A percentile compares a stretch with the other conserved stretches of the same genome.
Conservation (phyloP, 2,329 filamentous ascomycete genomes). For the Colletotrichum salicis region DNA sequence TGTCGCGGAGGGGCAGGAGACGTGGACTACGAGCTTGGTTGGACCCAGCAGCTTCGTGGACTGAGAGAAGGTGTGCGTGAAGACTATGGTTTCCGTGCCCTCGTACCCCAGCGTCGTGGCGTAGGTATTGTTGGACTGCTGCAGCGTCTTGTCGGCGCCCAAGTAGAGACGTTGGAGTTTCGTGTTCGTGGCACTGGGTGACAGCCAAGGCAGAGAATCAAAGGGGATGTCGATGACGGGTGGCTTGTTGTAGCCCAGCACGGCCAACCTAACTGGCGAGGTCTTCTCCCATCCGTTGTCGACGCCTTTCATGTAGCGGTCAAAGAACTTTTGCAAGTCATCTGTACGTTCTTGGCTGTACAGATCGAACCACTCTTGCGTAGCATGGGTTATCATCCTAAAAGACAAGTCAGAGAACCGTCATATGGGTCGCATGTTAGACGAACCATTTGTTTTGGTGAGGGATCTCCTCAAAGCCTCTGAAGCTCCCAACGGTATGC, state of each 20-base stretch:
- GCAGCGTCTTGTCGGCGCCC: not conserved
- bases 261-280: constrained; percentile 23
- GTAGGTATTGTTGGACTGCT: not conserved
- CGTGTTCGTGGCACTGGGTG: not conserved
- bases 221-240: not conserved
- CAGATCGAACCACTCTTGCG: constrained; percentile 45
- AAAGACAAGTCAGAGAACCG: not conserved
- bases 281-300: constrained; percentile 37
- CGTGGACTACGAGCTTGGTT: constrained; percentile 9
- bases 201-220: constrained; percentile 2
- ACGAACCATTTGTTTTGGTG: constrained; percentile 24
- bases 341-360: constrained; percentile 37
- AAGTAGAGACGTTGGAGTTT: constrained; percentile 4
- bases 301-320: constrained; percentile 30
- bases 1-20: not conserved
- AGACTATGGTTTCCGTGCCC: not conserved
- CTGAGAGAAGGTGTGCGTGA: not conserved
- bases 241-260: constrained; percentile 15
- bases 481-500: constrained; percentile 16
- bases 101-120: not conserved
- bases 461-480: constrained; percentile 17
- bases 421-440: not conserved
- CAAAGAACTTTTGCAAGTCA: constrained; percentile 39
- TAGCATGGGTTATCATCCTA: constrained; percentile 31
- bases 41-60: constrained; percentile 4